Percentiles rank a stretch among this genome's conserved stretches.
phyloP scores from a whole-genome alignment of 177 flowering plant genomes.

The Vitis hybrid region DNA sequence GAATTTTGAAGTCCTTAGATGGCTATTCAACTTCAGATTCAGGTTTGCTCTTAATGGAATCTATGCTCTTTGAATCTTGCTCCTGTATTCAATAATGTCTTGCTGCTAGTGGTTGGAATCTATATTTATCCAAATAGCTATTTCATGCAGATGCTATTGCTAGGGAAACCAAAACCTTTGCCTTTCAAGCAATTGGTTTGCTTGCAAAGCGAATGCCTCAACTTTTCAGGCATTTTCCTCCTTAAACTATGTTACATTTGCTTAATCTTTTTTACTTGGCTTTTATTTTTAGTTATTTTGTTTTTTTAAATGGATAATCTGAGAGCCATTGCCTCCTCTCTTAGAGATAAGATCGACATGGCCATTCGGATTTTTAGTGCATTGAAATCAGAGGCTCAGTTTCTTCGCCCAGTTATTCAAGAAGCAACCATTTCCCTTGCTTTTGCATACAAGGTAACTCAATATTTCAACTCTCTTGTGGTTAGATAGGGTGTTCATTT shows the following conservation, averaged over 20 bases:
- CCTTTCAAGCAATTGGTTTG: slow-evolving; percentile 90
- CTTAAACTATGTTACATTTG: no score
- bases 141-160: slow-evolving; percentile 46
- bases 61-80: background rate
- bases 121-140: background rate
- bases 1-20: slow-evolving; percentile 79
- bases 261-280: slow-evolving; percentile 12
- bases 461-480: background rate
- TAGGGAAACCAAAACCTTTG: slow-evolving; percentile 73
- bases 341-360: slow-evolving; percentile 86
- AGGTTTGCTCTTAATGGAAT: slow-evolving; percentile 39
- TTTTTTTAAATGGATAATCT: background rate
- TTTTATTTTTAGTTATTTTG: background rate
- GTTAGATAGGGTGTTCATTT: background rate
- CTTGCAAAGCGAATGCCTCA: slow-evolving; percentile 94
- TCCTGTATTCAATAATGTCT: background rate
- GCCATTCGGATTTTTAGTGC: slow-evolving; percentile 92
- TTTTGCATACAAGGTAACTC: slow-evolving; percentile 79
- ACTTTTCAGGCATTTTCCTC: slow-evolving; percentile 61
- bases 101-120: no score
- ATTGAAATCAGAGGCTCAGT: slow-evolving; percentile 67
- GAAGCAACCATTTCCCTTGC: slow-evolving; percentile 84
- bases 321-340: background rate
- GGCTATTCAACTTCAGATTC: slow-evolving; percentile 49
- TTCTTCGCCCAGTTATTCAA: slow-evolving; percentile 69